Percentiles rank a stretch among this genome's conserved stretches.
Evolutionary conservation across 345 rosid species (phyloP).

Genomic region (Punica granatum): DNA sequence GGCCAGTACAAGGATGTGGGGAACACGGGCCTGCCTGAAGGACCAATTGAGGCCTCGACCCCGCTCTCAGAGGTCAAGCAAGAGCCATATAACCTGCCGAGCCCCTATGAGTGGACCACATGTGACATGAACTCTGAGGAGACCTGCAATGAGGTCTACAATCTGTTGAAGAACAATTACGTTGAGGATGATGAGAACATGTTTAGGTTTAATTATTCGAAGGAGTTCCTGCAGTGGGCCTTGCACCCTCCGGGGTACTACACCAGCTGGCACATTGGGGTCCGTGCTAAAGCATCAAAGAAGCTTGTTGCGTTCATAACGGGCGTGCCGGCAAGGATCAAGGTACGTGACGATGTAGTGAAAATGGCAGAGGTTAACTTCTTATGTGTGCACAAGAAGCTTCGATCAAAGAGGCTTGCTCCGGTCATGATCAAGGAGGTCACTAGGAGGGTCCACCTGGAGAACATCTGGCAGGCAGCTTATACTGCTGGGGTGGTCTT

Average conservation of each 20-base stretch:
- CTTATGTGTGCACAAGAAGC: conserved; percentile 93
- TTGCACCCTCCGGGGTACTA: conserved; percentile 78
- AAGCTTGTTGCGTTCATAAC: conserved; percentile 89
- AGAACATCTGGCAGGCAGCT: conserved; percentile 95
- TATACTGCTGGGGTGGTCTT: conserved; percentile 90
- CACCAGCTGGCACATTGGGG: conserved; percentile 85
- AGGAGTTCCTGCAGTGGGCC: conserved; percentile 94
- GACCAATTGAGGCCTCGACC: conserved; percentile 62
- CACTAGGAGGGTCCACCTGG: conserved; percentile 83
- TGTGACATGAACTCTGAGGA: conserved; percentile 78
- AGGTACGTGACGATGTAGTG: conserved; percentile 66
- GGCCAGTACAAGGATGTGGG: conserved; percentile 78
- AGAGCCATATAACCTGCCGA: conserved; percentile 86
- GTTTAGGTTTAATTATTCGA: conserved; percentile 93
- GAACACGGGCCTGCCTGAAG: conserved; percentile 64
- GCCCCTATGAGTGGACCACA: conserved; percentile 72
- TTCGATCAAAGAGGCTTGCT: conserved; percentile 86
- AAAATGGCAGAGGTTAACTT: conserved; percentile 95
- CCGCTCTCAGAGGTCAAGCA: conserved; percentile 72
- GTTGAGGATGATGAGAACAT: conserved; percentile 95
- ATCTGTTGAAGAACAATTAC: conserved; percentile 74
- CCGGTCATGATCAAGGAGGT: conserved; percentile 99
- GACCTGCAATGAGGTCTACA: conserved; percentile 69
- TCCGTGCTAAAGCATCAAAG: conserved; percentile 73
- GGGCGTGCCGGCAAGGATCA: conserved; percentile 80